Percentiles rank a stretch among this genome's conserved stretches.
phyloP scores from a whole-genome alignment of 2,329 filamentous ascomycete genomes.

The Aspergillus quadrilineatus region DNA sequence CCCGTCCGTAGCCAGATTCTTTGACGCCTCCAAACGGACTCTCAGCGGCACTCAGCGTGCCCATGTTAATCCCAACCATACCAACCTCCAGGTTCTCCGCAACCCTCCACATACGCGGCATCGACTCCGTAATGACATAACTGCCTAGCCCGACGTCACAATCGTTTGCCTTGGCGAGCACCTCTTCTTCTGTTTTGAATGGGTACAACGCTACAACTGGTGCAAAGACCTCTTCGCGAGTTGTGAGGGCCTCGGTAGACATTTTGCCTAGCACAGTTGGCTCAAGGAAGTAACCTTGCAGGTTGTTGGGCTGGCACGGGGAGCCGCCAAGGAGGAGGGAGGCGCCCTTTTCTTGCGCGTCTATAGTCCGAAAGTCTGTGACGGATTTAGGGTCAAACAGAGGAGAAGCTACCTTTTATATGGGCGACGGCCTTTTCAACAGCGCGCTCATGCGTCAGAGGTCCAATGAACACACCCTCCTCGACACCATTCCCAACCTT shows the following conservation, averaged over 20 bases:
- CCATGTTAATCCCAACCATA: conserved; percentile 28
- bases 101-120: conserved; percentile 13
- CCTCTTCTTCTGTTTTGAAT: conserved; percentile 67
- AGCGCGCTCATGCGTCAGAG: conserved; percentile 10
- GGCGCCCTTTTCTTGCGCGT: conserved; percentile 48
- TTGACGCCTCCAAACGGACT: conserved; percentile 23
- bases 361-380: conserved; percentile 48
- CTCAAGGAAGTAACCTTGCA: conserved; percentile 34
- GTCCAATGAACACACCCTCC: conserved; percentile 6
- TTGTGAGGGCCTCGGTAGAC: conserved; percentile 56
- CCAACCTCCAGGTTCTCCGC: conserved; percentile 20
- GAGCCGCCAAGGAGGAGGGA: conserved; percentile 49
- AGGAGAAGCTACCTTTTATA: conserved; percentile 57
- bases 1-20: conserved; percentile 49
- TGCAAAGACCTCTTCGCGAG: conserved; percentile 63
- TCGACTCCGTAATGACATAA: conserved; percentile 10
- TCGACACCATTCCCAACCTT: conserved; percentile 10
- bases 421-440: conserved; percentile 56
- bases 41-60: conserved; percentile 26
- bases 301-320: conserved; percentile 54
- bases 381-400: background rate
- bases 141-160: conserved; percentile 11
- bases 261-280: conserved; percentile 63
- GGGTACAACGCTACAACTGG: conserved; percentile 62
- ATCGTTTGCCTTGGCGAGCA: conserved; percentile 5